Evolutionary conservation across 31 red algal genomes (phyloP).

Genomic region (Bonnemaisonia californica): DNA sequence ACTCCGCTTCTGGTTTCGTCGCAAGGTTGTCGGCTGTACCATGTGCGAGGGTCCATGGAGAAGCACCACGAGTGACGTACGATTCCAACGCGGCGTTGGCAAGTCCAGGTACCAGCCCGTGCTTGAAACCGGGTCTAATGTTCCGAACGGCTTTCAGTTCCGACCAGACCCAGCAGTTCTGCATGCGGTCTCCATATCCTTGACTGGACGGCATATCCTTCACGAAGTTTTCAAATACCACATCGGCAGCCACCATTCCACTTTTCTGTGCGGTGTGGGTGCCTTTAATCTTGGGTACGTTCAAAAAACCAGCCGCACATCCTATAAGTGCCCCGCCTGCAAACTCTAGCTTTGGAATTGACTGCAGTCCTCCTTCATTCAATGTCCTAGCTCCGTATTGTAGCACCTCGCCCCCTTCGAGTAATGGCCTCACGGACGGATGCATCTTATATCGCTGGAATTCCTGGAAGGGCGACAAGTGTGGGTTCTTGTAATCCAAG

Average conservation of each 20-base stretch:
- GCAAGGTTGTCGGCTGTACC: constrained; percentile 66
- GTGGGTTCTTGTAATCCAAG: constrained; percentile 95
- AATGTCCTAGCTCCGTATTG: constrained; percentile 94
- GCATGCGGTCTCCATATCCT: constrained; percentile 70
- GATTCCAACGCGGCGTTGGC: constrained; percentile 89
- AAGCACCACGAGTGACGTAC: constrained; percentile 80
- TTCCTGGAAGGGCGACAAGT: constrained; percentile 83
- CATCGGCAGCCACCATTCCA: constrained; percentile 97
- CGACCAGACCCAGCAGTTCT: constrained; percentile 79
- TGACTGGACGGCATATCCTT: constrained; percentile 14
- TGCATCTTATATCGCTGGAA: constrained; percentile 94
- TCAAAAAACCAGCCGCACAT: constrained; percentile 94
- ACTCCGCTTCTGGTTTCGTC: constrained; percentile 37
- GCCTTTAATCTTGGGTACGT: constrained; percentile 99
- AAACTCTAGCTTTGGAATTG: constrained; percentile 88
- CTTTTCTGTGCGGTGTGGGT: constrained; percentile 99
- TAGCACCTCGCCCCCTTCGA: constrained; percentile 85
- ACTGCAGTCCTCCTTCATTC: constrained; percentile 95
- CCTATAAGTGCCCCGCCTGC: constrained; percentile 94
- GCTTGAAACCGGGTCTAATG: constrained; percentile 90
- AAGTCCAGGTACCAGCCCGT: constrained; percentile 79
- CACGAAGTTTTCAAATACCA: constrained; percentile 65
- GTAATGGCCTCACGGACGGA: constrained; percentile 57
- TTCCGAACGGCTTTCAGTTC: constrained; percentile 87
- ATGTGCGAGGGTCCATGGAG: constrained; percentile 90